Base-by-base conservation (phyloP, 2,329 filamentous ascomycete species). In the Pseudogymnoascus pannorum region DNA sequence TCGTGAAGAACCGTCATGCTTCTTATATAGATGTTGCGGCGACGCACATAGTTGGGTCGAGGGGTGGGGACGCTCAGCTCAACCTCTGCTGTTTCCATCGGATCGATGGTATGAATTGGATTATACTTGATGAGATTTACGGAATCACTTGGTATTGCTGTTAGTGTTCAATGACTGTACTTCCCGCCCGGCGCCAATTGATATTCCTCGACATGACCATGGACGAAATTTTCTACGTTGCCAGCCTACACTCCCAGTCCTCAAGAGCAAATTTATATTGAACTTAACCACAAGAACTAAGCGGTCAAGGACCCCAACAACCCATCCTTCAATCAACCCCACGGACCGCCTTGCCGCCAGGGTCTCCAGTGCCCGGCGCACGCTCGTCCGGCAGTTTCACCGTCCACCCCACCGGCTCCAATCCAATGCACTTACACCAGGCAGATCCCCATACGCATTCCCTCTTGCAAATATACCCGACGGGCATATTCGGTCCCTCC, bases 21-120 rank as follows among this genome's bases (percentile, higher is more conserved):
- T 18, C 29, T 51, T 29, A 51, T 29, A 51, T 51, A 51, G 44
- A 51, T 51, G 44, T 16, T 51, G 24, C 44, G 44, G 44, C 44
- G 44, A 51, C 44, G 44, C 44, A 51, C 44, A 51, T 51, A 51
- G 44, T 51, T 51, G 44, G 44, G 12, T 51, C 44, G 44, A 51
- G 8, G 24, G 44, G 24, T 26, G 22, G 44, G 6, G 22, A 26
- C 44, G 29, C 44, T 51, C 44, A 51, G 44, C 24, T 51, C 44
- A 51, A 51, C 44, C 44, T 51, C 44, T 51, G 44, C 24, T 26
- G 44, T 51, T 51, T 51, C 44, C 44, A 51, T 51, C n/a, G 24
- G 44, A 51, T 51, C 44, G 44, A 51, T 51, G 44, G 16, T 48
- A 26, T 18, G 9, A 29, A 29, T 51, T 51, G 14, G 24, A 29